Conservation (phyloP, 1,139 yeast genomes). For the Pichia sp. region DNA sequence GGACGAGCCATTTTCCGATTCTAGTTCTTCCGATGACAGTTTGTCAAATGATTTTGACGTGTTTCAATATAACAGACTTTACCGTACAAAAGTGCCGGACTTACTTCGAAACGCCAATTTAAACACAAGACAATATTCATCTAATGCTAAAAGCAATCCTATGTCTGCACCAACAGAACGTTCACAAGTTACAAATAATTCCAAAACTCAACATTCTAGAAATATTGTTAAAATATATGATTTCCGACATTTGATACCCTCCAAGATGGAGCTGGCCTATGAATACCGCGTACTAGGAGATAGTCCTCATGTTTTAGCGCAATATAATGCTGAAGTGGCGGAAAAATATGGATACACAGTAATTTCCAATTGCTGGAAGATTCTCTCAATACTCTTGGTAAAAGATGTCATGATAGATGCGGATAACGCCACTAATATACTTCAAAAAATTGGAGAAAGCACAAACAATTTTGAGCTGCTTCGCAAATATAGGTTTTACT, state of each 20-base stretch:
- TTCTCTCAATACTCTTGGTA: conserved; percentile 45
- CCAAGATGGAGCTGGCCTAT: conserved; percentile 68
- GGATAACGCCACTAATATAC: conserved; percentile 13
- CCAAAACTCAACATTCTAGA: conserved; percentile 27
- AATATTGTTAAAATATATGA: conserved; percentile 64
- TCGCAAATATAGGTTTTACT: conserved; percentile 40
- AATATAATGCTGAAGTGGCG: conserved; percentile 72
- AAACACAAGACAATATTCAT: conserved; percentile 21
- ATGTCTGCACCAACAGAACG: conserved; percentile 26
- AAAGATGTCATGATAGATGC: conserved; percentile 29
- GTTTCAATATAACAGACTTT: conserved; percentile 43
- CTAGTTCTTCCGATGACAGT: conserved; percentile 35
- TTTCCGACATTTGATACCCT: conserved; percentile 68
- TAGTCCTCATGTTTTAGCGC: conserved; percentile 59
- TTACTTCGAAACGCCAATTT: conserved; percentile 33
- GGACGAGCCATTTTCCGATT: conserved; percentile 15
- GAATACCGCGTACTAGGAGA: conserved; percentile 72
- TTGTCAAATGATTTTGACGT: conserved; percentile 51
- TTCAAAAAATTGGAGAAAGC: conserved; percentile 18
- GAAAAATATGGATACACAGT: conserved; percentile 55
- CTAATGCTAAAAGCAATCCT: conserved; percentile 17
- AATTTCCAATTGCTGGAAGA: conserved; percentile 73
- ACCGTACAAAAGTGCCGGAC: conserved; percentile 44
- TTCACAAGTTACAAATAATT: conserved; percentile 25
- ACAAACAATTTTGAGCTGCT: conserved; percentile 14